Base-by-base conservation (phyloP, 257 asterid species). In the Gentiana dahurica region DNA sequence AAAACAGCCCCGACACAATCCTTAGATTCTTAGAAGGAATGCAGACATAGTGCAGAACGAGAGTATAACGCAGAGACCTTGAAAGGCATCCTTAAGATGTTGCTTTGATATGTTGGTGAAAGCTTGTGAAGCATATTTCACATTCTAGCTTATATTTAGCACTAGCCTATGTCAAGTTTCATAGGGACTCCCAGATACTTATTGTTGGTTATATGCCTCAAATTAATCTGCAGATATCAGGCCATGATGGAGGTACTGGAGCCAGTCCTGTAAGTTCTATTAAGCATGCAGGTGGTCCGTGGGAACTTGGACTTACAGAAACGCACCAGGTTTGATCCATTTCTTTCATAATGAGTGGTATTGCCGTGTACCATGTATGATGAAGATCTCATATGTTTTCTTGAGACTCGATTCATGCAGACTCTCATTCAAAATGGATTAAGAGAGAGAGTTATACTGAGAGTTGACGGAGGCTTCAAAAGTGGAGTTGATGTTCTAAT, bases 201-300 rank as follows among this genome's bases (percentile, higher is more conserved):
- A 24, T 24, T 24, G 24, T 8, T 39, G 45, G 5, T 39, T 39
- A 39, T 39, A 8, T 8, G 9, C 46, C 46, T 41, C 10, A 10
- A 41, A 2, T 41, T 41, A 65, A 34, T 63, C 57, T 67, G 62
- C 76, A 90, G 97, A 92, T 92, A 85, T 92, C 98, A 35, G 98
- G 98, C 62, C 97, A 92, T 71, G 98, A 92, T 70, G 98, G 98
- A 46, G 98, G 98, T 59, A 92, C 98, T 58, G 98, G 98, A 60
- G 98, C 98, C 54, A 92, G 98, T 72, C 98, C 98, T 9, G 84
- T 92, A 53, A 92, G 98, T 79, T 92, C 98, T 64, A 92, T 92
- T 74, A 92, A 92, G 77, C 98, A 92, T 75, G 98, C 98, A 64
- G 98, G 98, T 81, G 98, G 98, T 73, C 98, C 98, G 59, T 92